A percentile compares a stretch with the other conserved stretches of the same genome.
phyloP scores from a whole-genome alignment of 345 rosid species.

The Populus alba region DNA sequence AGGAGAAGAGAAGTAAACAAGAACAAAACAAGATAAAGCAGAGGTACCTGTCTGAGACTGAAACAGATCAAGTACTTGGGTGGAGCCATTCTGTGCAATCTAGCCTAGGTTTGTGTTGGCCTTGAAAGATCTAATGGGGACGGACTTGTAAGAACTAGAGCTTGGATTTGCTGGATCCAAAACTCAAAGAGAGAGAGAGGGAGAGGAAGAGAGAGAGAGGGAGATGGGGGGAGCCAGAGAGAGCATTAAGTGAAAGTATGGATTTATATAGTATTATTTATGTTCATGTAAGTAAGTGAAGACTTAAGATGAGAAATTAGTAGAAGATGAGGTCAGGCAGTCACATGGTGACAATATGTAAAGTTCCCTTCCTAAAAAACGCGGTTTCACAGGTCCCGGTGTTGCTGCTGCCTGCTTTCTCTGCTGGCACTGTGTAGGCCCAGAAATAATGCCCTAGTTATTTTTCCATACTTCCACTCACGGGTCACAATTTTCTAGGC shows the following conservation, averaged over 20 bases:
- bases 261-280: constrained; percentile 1
- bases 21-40: constrained; percentile 42
- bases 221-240: neutral
- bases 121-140: constrained; percentile 27
- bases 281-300: constrained; percentile 4
- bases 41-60: constrained; percentile 35
- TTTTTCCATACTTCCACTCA: neutral
- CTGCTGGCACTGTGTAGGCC: neutral
- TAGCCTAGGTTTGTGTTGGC: neutral
- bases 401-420: neutral
- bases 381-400: constrained; percentile 5
- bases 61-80: constrained; percentile 35
- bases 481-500: neutral
- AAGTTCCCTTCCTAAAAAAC: neutral
- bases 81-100: constrained; percentile 39
- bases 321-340: constrained; percentile 29
- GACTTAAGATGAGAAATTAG: constrained; percentile 35
- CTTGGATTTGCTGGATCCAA: constrained; percentile 27
- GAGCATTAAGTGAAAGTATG: neutral
- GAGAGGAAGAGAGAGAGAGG: neutral
- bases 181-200: neutral
- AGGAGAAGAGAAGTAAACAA: constrained; percentile 28
- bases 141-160: constrained; percentile 19
- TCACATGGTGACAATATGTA: constrained; percentile 33
- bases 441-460: neutral